Percentiles rank a stretch among this genome's conserved stretches.
Evolutionary conservation across 495 filamentous ascomycete species (phyloP).

Genomic region (Recurvomyces mirabilis): DNA sequence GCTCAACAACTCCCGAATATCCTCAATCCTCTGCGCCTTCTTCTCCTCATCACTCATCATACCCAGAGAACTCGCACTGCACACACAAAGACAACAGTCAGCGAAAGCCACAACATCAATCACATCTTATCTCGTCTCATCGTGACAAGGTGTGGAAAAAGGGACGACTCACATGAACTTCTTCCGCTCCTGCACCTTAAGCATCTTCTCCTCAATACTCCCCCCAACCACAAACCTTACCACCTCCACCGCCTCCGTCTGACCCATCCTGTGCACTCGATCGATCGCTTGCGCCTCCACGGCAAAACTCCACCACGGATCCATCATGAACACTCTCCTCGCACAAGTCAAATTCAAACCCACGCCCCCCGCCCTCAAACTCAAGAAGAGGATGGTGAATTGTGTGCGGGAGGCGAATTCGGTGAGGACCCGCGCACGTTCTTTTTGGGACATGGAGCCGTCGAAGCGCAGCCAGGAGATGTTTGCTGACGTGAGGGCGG

Average conservation of each 20-base stretch:
- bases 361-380: conserved; percentile 82
- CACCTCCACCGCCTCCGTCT: conserved; percentile 74
- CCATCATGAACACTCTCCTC: conserved; percentile 92
- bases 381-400: conserved; percentile 58
- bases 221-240: conserved; percentile 76
- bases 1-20: conserved; percentile 84
- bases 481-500: conserved; percentile 55
- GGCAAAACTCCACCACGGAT: conserved; percentile 98
- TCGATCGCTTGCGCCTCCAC: conserved; percentile 96
- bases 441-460: conserved; percentile 78
- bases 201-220: conserved; percentile 90
- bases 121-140: background rate
- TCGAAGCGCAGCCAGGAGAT: conserved; percentile 81
- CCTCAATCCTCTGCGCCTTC: conserved; percentile 78
- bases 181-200: conserved; percentile 88
- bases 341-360: conserved; percentile 86
- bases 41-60: conserved; percentile 94
- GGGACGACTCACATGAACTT: conserved; percentile 66
- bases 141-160: background rate
- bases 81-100: conserved; percentile 1
- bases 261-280: conserved; percentile 94
- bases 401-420: conserved; percentile 48
- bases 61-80: conserved; percentile 77
- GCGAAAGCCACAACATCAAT: conserved; percentile 1
- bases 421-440: conserved; percentile 59